Evolutionary conservation across 1,284 basidiomycete genomes (phyloP), one percentile per base, ranked within the genome.

Genomic region (Ceratobasidium sp.): DNA sequence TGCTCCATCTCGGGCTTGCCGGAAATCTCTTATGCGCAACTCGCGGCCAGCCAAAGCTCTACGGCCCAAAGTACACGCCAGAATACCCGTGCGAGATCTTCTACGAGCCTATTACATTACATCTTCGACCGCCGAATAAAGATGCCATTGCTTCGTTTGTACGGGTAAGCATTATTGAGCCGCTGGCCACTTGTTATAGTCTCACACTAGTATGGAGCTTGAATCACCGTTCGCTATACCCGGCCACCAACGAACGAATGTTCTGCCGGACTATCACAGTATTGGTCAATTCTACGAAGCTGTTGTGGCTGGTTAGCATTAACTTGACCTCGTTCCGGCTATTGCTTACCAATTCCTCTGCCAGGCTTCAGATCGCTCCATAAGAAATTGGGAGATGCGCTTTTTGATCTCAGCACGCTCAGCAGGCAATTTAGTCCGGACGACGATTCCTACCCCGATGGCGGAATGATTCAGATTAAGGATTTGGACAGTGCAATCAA

Each of bases 1-100:
- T 76, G 75, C 75, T 76, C n/a, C 75, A 76, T 51, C 64, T 76
- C 14, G 54, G 37, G 16, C 49, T 76, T 9, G 62, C 75, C 13
- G 75, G 75, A 24, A 76, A 76, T 41, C 43, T 76, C 19, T 22
- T 74, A 19, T 68, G 73, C 34, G 56, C 75, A 19, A 49, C 68
- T 51, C 62, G 72, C 13, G 75, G 63, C 13, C 53, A 49, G 31
- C 71, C 73, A 19, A 24, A 48, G 11, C 53, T 76, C 11, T 74
- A 74, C 46, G 62, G 58, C 9, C 16, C 11, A n/a, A 27, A 31
- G 4, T 58, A 58, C 37, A 64, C 58, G 2, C 75, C 74, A 39
- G 14, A 48, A 19, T 76, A 76, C 29, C 74, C 74, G 5, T n/a
- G 27, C 37, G 19, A 74, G 16, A 66, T 76, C 11, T 74, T 76